Evolutionary conservation across 2,329 filamentous ascomycete species (phyloP).

Genomic region (Apiospora marii): DNA sequence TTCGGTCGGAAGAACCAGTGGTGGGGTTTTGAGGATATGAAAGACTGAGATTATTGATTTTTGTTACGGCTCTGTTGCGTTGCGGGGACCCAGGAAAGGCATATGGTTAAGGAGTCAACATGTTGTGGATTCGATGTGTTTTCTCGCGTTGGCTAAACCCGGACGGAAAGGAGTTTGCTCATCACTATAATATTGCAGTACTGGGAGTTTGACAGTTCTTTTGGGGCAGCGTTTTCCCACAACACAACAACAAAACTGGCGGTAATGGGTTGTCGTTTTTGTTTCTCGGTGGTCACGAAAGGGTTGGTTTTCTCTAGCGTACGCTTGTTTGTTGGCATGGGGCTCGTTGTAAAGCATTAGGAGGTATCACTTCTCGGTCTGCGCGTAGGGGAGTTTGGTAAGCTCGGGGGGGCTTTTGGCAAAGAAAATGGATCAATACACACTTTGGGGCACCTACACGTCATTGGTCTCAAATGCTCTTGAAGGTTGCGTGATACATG

Average conservation of each 20-base stretch:
- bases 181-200: constrained; percentile 17
- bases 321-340: constrained; percentile 8
- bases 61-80: constrained; percentile 10
- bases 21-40: background rate
- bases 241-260: constrained; percentile 33
- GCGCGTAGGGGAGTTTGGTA: constrained; percentile 12
- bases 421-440: constrained; percentile 15
- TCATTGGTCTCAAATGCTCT: too few relatives aligned
- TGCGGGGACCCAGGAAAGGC: constrained; percentile 2
- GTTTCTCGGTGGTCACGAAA: background rate
- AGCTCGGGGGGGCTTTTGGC: background rate
- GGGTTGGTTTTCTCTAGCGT: constrained; percentile 14
- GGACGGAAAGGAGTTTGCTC: constrained; percentile 18
- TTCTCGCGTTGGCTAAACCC: constrained; percentile 15
- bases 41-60: constrained; percentile 13
- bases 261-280: constrained; percentile 21
- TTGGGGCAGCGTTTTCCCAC: constrained; percentile 17
- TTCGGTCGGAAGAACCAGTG: background rate
- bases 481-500: background rate
- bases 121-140: constrained; percentile 15
- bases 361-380: constrained; percentile 15
- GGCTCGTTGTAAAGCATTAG: constrained; percentile 18
- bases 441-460: constrained; percentile 2
- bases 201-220: constrained; percentile 19
- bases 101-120: constrained; percentile 16